Conservation (phyloP, 148 eudicot species). For the Nepenthes mirabilis region DNA sequence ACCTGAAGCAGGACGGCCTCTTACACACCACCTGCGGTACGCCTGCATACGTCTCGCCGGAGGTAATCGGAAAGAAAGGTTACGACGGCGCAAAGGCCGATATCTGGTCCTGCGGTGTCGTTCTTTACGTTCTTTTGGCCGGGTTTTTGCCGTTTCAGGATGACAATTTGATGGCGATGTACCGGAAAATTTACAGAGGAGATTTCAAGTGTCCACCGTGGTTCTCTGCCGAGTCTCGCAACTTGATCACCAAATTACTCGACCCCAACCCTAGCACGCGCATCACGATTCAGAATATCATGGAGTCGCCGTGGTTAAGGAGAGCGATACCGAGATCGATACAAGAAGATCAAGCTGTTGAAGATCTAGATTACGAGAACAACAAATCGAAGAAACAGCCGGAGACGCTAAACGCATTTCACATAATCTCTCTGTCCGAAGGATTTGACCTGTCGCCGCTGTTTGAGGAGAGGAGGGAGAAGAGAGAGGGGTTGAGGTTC, state of each 20-base stretch:
- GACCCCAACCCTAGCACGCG: conserved; percentile 57
- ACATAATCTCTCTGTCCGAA: conserved; percentile 62
- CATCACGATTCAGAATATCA: conserved; percentile 30
- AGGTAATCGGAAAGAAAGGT: conserved; percentile 57
- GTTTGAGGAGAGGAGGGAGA: conserved; percentile 33
- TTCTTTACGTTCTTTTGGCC: conserved; percentile 48
- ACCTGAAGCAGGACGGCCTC: conserved; percentile 27
- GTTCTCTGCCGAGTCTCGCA: conserved; percentile 39
- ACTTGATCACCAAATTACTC: conserved; percentile 34
- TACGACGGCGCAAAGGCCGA: conserved; percentile 76
- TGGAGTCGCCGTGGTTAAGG: conserved; percentile 42
- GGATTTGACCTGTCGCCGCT: conserved; percentile 61
- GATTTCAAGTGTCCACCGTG: conserved; percentile 67
- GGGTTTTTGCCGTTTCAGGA: conserved; percentile 66
- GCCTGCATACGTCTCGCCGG: conserved; percentile 77
- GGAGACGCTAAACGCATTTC: conserved; percentile 59
- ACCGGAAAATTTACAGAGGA: conserved; percentile 44
- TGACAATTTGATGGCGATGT: conserved; percentile 49
- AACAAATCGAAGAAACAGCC: conserved; percentile 10
- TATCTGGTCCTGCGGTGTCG: conserved; percentile 75
- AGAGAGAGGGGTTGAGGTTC: conserved; percentile 43
- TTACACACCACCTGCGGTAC: conserved; percentile 69
- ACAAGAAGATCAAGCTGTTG: neutral
- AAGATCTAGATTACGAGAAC: neutral
- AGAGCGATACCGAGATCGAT: conserved; percentile 5